Percentiles rank a stretch among this genome's conserved stretches.
Conservation (phyloP, 805 yeast species). For the Kuraishia piskuri region DNA sequence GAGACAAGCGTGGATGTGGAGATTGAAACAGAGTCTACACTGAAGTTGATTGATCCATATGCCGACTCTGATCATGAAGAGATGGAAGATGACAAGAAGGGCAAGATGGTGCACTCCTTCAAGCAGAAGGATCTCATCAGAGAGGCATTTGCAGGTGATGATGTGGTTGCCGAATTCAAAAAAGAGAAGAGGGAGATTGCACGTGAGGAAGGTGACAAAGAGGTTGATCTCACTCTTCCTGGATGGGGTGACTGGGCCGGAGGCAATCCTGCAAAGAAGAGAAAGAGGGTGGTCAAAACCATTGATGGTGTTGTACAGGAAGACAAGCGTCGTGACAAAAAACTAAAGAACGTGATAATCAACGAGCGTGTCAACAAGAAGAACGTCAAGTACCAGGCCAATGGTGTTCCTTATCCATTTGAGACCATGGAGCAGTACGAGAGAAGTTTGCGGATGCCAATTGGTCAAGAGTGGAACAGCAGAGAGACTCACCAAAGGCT, state of each 20-base stretch:
- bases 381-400: conserved; percentile 76
- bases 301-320: conserved; percentile 67
- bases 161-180: conserved; percentile 75
- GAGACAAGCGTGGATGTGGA: conserved; percentile 27
- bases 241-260: conserved; percentile 99
- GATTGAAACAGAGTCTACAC: conserved; percentile 44
- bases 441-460: conserved; percentile 87
- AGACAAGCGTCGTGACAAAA: conserved; percentile 71
- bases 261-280: conserved; percentile 34
- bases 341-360: conserved; percentile 73
- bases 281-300: conserved; percentile 58
- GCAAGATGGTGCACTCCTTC: conserved; percentile 36
- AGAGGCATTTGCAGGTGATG: conserved; percentile 97
- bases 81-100: conserved; percentile 33
- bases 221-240: conserved; percentile 77
- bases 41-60: conserved; percentile 41
- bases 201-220: conserved; percentile 79
- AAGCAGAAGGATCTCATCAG: conserved; percentile 75
- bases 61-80: conserved; percentile 30
- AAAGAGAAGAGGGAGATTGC: conserved; percentile 61
- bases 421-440: conserved; percentile 94
- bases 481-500: conserved; percentile 78
- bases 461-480: conserved; percentile 95
- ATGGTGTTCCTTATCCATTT: conserved; percentile 90
- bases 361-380: conserved; percentile 83